Base-by-base conservation (phyloP, 305 asterid genomes). In the Fraxinus sp. region DNA sequence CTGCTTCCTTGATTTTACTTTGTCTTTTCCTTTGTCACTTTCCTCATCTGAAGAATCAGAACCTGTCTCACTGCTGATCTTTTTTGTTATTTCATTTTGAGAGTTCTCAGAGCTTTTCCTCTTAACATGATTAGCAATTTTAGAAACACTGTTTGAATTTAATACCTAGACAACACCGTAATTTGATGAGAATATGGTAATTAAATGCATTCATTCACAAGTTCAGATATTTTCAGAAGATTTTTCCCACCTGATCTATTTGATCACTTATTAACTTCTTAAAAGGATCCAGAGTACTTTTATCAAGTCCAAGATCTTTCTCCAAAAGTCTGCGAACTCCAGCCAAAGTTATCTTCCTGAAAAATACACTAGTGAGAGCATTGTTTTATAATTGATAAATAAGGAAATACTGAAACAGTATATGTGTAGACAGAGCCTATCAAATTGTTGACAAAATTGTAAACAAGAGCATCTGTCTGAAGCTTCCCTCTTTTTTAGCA, bases 291-390 rank as follows among this genome's bases (percentile, higher is more conserved):
- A 96, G 96, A 64, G 89, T 55, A 82, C 80, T 77, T 88, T 89
- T 89, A 49, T 85, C 91, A 85, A 96, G 97, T 76, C 91, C 93
- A 82, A 96, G 94, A 85, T 94, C 97, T 88, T 89, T 94, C 88
- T 94, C 99, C 39, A 96, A 86, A 85, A 90, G 93, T 24, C 94
- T 89, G 74, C 98, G 98, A 80, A 92, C 95, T 84, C 94, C 93
- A 78, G 86, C 94, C 85, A 92, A 82, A 78, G 97, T 90, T 77
- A 93, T 85, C 30, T 85, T 83, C 89, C 99, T 96, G 87, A 62
- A 88, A 85, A 81, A 72, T 78, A 78, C 1, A 84, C 66, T 75
- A 79, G 84, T 4, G 64, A 74, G 74, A 79, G 78, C 64, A 72
- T 20, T 80, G 70, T 71, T n/a, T 36, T 82, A n/a, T 55, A 41